Evolutionary conservation across 352 stramenopile genomes (phyloP).

Genomic region (Phytopythium litorale): DNA sequence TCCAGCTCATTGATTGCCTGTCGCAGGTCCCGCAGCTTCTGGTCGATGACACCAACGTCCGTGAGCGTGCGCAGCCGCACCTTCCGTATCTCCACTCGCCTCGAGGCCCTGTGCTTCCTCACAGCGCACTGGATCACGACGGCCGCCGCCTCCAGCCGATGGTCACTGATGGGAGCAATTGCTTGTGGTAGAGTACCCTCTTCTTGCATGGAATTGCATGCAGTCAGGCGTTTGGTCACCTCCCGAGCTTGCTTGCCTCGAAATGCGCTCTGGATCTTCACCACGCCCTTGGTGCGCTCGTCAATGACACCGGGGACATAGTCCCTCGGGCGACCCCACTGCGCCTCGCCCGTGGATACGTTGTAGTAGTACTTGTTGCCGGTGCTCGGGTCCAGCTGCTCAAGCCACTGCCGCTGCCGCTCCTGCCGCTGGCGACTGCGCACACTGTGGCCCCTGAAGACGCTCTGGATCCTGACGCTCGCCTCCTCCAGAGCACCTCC

Average conservation of each 20-base stretch:
- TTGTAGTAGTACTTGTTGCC: constrained; percentile 52
- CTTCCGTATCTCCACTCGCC: constrained; percentile 23
- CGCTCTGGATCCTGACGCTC: constrained; percentile 27
- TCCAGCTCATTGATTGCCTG: constrained; percentile 42
- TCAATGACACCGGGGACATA: constrained; percentile 30
- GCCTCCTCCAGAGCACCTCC: neutral
- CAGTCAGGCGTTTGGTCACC: constrained; percentile 18
- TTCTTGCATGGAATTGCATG: neutral
- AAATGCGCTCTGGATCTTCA: constrained; percentile 56
- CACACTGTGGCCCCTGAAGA: constrained; percentile 22
- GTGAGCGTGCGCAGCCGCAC: constrained; percentile 26
- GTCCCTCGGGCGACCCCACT: constrained; percentile 38
- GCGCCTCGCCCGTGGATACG: constrained; percentile 21
- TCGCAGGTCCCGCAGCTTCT: constrained; percentile 37
- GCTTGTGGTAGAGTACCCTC: neutral
- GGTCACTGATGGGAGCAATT: constrained; percentile 3
- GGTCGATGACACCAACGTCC: constrained; percentile 21
- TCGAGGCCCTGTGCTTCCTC: constrained; percentile 30
- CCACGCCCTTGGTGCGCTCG: constrained; percentile 26
- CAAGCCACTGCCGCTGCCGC: constrained; percentile 31
- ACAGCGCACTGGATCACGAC: constrained; percentile 57
- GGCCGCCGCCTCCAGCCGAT: constrained; percentile 29
- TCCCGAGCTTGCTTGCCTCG: constrained; percentile 39
- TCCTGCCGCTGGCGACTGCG: constrained; percentile 13
- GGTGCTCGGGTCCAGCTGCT: constrained; percentile 40